A percentile compares a stretch with the other conserved stretches of the same genome.
Conservation (phyloP, 2,329 filamentous ascomycete species). For the Colletotrichum lini region DNA sequence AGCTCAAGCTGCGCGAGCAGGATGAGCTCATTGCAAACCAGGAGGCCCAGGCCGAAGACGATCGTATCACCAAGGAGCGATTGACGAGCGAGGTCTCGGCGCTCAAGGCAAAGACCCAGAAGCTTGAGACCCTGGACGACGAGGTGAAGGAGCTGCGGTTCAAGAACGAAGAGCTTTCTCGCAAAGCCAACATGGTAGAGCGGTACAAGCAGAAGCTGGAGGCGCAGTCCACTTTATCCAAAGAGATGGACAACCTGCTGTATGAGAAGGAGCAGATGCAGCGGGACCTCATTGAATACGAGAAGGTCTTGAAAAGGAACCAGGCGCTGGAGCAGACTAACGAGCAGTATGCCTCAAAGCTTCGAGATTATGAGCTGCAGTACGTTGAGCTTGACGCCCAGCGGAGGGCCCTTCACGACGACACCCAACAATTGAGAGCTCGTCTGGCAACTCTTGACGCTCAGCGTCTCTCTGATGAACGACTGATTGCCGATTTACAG, state of each 20-base stretch:
- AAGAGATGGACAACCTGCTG: conserved; percentile 68
- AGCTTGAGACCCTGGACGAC: conserved; percentile 68
- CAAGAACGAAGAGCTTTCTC: conserved; percentile 70
- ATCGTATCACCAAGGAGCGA: conserved; percentile 60
- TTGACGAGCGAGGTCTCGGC: conserved; percentile 64
- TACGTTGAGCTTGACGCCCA: conserved; percentile 58
- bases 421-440: conserved; percentile 60
- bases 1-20: conserved; percentile 74
- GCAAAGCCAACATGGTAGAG: conserved; percentile 75
- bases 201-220: conserved; percentile 75
- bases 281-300: conserved; percentile 57
- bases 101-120: conserved; percentile 62
- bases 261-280: conserved; percentile 69
- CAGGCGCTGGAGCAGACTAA: conserved; percentile 53
- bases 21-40: conserved; percentile 80
- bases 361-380: conserved; percentile 52
- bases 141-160: conserved; percentile 72
- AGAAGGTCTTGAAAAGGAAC: conserved; percentile 54
- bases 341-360: conserved; percentile 50
- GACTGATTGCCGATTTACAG: conserved; percentile 71
- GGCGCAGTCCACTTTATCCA: conserved; percentile 67
- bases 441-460: conserved; percentile 56
- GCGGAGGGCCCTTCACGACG: conserved; percentile 60
- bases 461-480: conserved; percentile 65
- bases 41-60: conserved; percentile 74